phyloP scores from a whole-genome alignment of 176 grass and related monocot species.

The Lolium rigidum region DNA sequence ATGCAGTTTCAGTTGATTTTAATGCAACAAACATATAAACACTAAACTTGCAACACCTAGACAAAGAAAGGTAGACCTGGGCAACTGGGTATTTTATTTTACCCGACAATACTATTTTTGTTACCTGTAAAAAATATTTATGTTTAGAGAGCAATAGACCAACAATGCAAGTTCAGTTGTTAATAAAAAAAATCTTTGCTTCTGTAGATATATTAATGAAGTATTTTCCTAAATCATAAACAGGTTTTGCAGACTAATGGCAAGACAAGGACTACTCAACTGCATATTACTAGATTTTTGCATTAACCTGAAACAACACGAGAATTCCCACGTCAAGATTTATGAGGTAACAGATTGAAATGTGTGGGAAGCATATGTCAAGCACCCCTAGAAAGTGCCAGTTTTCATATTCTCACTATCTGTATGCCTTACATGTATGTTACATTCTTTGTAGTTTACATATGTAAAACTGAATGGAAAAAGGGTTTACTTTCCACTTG shows the following conservation, averaged over 20 bases:
- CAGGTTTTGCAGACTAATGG: conserved; percentile 27
- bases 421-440: conserved; percentile 13
- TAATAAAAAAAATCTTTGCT: not conserved
- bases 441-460: conserved; percentile 36
- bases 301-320: not conserved
- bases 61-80: not conserved
- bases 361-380: not conserved
- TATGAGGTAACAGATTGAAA: not conserved
- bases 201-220: conserved; percentile 9
- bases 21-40: conserved; percentile 19
- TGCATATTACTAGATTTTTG: conserved; percentile 21
- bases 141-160: conserved; percentile 1
- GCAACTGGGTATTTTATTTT: not conserved
- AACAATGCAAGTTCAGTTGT: conserved; percentile 6
- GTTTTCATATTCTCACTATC: conserved; percentile 20
- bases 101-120: not conserved
- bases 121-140: too few relatives aligned
- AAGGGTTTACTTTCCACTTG: conserved; percentile 19
- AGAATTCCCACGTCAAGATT: conserved; percentile 2
- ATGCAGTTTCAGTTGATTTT: not conserved
- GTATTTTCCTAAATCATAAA: not conserved
- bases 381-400: not conserved
- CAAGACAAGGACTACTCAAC: not conserved
- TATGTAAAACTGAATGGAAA: conserved; percentile 16
- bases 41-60: conserved; percentile 24